These are phyloP conservation scores for Kodamaea hsintzibuensis DNA, from an alignment of 805 yeast species.

Conservation along the genomic window DNA sequence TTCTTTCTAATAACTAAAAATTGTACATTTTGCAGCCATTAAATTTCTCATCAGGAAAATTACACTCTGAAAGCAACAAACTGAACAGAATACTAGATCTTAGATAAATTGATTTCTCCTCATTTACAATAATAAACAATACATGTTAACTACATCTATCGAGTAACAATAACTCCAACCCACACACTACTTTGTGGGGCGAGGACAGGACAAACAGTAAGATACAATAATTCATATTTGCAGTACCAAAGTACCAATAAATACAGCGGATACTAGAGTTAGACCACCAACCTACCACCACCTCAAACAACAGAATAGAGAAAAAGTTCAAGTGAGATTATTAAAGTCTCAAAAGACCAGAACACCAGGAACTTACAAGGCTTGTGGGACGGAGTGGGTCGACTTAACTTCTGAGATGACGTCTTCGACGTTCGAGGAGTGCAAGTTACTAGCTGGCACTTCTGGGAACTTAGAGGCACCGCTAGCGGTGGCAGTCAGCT, in stretches of 20 bases:
- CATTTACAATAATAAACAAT: no score
- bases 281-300: conserved; percentile 1
- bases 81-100: no score
- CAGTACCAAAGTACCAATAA: background rate
- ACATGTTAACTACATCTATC: no score
- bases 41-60: no score
- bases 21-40: no score
- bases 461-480: conserved; percentile 44
- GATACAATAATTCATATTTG: background rate
- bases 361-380: background rate
- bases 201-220: background rate
- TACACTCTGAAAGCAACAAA: no score
- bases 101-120: no score
- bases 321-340: background rate
- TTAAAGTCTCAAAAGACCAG: background rate
- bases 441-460: conserved; percentile 31
- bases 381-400: background rate
- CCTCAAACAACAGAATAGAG: background rate
- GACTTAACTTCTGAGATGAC: conserved; percentile 11
- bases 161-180: background rate
- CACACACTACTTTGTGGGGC: no score
- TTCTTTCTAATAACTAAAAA: no score
- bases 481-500: conserved; percentile 25
- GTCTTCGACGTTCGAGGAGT: conserved; percentile 14
- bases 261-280: conserved; percentile 2